Conservation (phyloP, 176 grass and related monocot genomes). For the Elymus sibiricus region DNA sequence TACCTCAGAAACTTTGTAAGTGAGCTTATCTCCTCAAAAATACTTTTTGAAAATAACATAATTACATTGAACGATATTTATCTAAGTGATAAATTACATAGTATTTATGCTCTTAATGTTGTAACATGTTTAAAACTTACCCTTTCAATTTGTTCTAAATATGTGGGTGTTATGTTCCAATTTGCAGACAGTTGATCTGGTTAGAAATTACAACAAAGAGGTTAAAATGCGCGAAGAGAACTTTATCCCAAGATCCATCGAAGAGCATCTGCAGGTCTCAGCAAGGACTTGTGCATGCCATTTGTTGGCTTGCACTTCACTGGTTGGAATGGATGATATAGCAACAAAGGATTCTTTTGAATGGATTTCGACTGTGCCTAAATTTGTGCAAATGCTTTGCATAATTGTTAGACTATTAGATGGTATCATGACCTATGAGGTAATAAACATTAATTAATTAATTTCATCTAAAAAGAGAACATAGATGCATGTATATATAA, state of each 20-base stretch:
- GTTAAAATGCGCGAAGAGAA: neutral
- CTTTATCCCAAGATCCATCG: neutral
- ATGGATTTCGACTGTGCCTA: neutral
- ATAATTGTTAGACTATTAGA: neutral
- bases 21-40: neutral
- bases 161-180: neutral
- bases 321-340: neutral
- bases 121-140: too few species aligned
- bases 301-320: neutral
- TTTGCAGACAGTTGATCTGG: neutral
- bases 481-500: neutral
- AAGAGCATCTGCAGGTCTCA: neutral
- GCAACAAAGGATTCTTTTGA: neutral
- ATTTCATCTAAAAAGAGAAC: neutral
- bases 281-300: neutral
- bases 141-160: too few species aligned
- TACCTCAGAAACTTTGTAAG: slow-evolving; percentile 12
- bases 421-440: neutral
- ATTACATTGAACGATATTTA: too few species aligned
- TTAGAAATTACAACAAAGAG: neutral
- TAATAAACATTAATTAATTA: neutral
- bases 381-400: neutral
- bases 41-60: neutral
- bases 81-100: too few species aligned
- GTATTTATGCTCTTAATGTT: too few species aligned